Conservation (phyloP, 2,329 filamentous ascomycete genomes). For the Karstenula rhodostoma region DNA sequence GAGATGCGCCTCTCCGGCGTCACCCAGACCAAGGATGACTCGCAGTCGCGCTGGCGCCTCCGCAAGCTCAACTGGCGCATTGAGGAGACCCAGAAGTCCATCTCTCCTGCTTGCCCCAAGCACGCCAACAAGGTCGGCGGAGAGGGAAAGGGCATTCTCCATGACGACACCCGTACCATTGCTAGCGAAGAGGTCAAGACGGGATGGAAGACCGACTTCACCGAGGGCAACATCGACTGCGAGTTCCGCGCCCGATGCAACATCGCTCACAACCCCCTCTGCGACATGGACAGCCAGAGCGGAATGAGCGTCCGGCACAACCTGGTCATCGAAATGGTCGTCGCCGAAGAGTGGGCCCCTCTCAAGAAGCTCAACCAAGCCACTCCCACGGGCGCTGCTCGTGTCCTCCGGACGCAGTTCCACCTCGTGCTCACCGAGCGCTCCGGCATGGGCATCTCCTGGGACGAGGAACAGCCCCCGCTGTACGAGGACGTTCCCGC, state of each 20-base stretch:
- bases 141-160: slow-evolving; percentile 73
- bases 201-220: slow-evolving; percentile 88
- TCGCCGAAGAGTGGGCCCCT: slow-evolving; percentile 84
- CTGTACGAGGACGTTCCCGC: slow-evolving; percentile 93
- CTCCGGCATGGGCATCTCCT: slow-evolving; percentile 86
- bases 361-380: slow-evolving; percentile 75
- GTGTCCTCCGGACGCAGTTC: slow-evolving; percentile 94
- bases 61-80: slow-evolving; percentile 93
- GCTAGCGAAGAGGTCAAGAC: slow-evolving; percentile 82
- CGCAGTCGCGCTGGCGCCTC: slow-evolving; percentile 84
- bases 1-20: slow-evolving; percentile 87
- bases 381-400: slow-evolving; percentile 87
- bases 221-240: slow-evolving; percentile 78
- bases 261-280: slow-evolving; percentile 71
- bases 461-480: slow-evolving; percentile 95
- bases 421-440: slow-evolving; percentile 82
- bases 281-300: slow-evolving; percentile 77
- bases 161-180: slow-evolving; percentile 79
- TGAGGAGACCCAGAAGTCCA: slow-evolving; percentile 82
- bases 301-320: slow-evolving; percentile 84
- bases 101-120: slow-evolving; percentile 80
- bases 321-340: slow-evolving; percentile 90
- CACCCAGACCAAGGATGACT: slow-evolving; percentile 71
- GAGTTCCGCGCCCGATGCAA: slow-evolving; percentile 75
- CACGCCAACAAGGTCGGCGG: slow-evolving; percentile 73